A percentile compares a stretch with the other conserved stretches of the same genome.
Evolutionary conservation across 352 stramenopile genomes (phyloP).

Genomic region (Hyphochytrium catenoides): DNA sequence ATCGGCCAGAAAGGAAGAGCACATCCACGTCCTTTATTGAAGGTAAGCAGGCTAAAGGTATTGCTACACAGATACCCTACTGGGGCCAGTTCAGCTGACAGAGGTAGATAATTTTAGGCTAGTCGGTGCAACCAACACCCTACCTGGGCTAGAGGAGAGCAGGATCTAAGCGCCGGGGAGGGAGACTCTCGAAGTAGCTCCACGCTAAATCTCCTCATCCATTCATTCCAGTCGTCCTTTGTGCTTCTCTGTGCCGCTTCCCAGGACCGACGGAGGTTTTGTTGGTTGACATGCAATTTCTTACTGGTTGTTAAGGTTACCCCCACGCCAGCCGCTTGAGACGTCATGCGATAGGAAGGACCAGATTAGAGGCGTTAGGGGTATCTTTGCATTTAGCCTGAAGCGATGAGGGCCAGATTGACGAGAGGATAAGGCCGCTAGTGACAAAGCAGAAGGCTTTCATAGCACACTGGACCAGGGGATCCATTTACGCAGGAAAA

Average conservation of each 20-base stretch:
- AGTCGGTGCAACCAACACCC: no score
- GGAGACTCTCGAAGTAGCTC: slow-evolving; percentile 89
- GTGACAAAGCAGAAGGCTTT: neutral
- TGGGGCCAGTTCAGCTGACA: no score
- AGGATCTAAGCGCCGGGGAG: slow-evolving; percentile 66
- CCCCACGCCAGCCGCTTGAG: slow-evolving; percentile 1
- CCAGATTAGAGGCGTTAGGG: neutral
- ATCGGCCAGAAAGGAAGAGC: no score
- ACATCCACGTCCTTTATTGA: no score
- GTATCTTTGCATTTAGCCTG: neutral
- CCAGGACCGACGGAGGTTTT: slow-evolving; percentile 74
- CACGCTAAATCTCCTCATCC: slow-evolving; percentile 87
- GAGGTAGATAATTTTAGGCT: no score
- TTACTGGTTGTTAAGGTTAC: slow-evolving; percentile 19
- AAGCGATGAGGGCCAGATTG: neutral
- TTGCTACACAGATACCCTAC: no score
- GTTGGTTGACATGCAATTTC: slow-evolving; percentile 72
- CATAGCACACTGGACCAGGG: slow-evolving; percentile 24
- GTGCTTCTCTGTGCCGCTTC: slow-evolving; percentile 75
- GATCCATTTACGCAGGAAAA: no score
- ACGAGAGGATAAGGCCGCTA: neutral
- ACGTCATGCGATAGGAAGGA: neutral
- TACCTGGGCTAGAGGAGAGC: slow-evolving; percentile 75
- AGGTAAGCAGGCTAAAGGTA: no score
- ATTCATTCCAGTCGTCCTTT: slow-evolving; percentile 88